Base-by-base conservation (phyloP, 495 filamentous ascomycete genomes). In the Aspergillus hancockii region DNA sequence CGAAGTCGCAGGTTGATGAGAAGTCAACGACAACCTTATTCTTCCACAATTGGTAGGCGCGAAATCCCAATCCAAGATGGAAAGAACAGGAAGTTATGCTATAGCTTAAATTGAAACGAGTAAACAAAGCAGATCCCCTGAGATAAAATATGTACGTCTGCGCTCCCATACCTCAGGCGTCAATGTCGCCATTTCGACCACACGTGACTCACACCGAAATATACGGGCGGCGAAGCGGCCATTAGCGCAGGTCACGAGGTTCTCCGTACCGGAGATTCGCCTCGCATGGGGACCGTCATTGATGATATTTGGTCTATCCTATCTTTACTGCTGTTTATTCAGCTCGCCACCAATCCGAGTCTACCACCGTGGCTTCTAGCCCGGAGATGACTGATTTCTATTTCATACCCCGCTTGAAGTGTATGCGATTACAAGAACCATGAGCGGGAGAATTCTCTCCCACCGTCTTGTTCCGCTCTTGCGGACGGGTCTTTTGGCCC, bases 401-500 rank as follows among this genome's bases (percentile, higher is more conserved):
- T 34, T 36, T 31, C 53, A 32, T 47, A 23, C 38, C 34, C 53
- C 56, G 60, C 60, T 58, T 36, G 63, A 63, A 62, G 58, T 73
- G 67, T 66, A 77, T 80, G 76, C 67, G 68, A 74, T 66, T 58
- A 64, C 67, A 62, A 65, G 59, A 72, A 67, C 68, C 71, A 93
- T 93, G 90, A 93, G 89, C 80, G 89, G 88, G 78, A 88, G 89
- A 81, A 85, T 93, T 53, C 80, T 91, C 78, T 85, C 87, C 73
- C 83, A 87, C 62, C 84, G 88, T 75, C 84, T 88, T 58, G 80
- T 84, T 72, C 85, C 87, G 74, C 75, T 85, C 56, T 74, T 84
- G 74, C 85, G 85, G 68, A 83, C 82, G 68, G 75, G 79, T 65
- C 76, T 78, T 66, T 76, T 84, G 63, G 77, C 86, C 62, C 89